Percentiles rank a stretch among this genome's conserved stretches.
Conservation (phyloP, 352 stramenopile species). For the Thraustotheca clavata region DNA sequence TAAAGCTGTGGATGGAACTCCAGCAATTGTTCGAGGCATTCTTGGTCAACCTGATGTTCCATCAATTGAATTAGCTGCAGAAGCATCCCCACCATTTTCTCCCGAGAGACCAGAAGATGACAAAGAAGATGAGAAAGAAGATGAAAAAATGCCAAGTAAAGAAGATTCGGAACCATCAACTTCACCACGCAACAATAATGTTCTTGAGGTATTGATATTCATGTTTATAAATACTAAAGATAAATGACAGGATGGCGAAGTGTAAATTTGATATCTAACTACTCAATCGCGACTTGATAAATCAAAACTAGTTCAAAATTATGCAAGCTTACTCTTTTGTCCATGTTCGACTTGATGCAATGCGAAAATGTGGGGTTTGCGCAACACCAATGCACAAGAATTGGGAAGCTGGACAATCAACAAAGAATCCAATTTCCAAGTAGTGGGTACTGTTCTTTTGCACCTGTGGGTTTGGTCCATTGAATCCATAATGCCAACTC, state of each 20-base stretch:
- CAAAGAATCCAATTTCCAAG: conserved; percentile 17
- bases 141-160: too few relatives aligned
- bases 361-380: conserved; percentile 13
- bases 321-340: too few relatives aligned
- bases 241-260: too few relatives aligned
- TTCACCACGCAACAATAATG: too few relatives aligned
- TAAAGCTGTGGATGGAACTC: conserved; percentile 47
- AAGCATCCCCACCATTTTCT: neutral
- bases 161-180: too few relatives aligned
- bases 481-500: conserved; percentile 20
- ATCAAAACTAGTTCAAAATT: too few relatives aligned
- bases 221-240: too few relatives aligned
- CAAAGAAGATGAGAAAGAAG: too few relatives aligned
- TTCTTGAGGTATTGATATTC: too few relatives aligned
- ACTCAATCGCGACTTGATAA: too few relatives aligned
- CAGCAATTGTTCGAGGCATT: conserved; percentile 61
- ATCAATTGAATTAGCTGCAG: neutral
- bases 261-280: too few relatives aligned
- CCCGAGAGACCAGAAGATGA: too few relatives aligned
- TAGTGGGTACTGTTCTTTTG: conserved; percentile 15
- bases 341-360: conserved; percentile 11
- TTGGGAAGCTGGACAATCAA: neutral
- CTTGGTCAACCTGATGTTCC: conserved; percentile 26
- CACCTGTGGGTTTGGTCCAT: neutral
- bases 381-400: conserved; percentile 7